A percentile compares a stretch with the other conserved stretches of the same genome.
Evolutionary conservation across 306 rosid genomes (phyloP).

Genomic region (Quercus glauca): DNA sequence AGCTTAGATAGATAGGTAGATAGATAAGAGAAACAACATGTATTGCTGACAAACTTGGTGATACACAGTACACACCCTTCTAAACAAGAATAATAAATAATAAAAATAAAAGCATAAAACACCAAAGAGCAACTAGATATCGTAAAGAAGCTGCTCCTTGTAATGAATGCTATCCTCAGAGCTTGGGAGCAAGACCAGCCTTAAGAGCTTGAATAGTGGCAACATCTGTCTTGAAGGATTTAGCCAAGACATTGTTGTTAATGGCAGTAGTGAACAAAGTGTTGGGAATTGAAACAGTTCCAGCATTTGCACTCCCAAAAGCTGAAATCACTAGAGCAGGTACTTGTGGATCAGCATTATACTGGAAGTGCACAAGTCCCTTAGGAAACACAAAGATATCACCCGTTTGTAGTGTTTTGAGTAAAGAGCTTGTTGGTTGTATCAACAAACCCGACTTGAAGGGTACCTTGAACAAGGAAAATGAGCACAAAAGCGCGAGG

Average conservation of each 20-base stretch:
- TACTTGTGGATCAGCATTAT: conserved; percentile 18
- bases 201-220: conserved; percentile 14
- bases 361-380: conserved; percentile 53
- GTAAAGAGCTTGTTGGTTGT: conserved; percentile 50
- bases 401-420: conserved; percentile 32
- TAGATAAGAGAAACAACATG: too few relatives aligned
- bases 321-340: conserved; percentile 38
- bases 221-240: conserved; percentile 46
- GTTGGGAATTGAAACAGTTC: conserved; percentile 34
- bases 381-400: conserved; percentile 55
- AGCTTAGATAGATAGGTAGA: too few relatives aligned
- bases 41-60: too few relatives aligned
- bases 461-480: conserved; percentile 25
- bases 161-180: too few relatives aligned
- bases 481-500: conserved; percentile 12
- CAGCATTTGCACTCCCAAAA: conserved; percentile 50
- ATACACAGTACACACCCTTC: too few relatives aligned
- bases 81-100: too few relatives aligned
- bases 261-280: conserved; percentile 36
- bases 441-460: conserved; percentile 55
- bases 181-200: too few relatives aligned
- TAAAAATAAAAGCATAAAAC: too few relatives aligned
- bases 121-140: too few relatives aligned
- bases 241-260: conserved; percentile 42
- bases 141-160: too few relatives aligned